phyloP scores from a whole-genome alignment of 192 early-diverging fungal species.

The Pilobolus umbonatus region DNA sequence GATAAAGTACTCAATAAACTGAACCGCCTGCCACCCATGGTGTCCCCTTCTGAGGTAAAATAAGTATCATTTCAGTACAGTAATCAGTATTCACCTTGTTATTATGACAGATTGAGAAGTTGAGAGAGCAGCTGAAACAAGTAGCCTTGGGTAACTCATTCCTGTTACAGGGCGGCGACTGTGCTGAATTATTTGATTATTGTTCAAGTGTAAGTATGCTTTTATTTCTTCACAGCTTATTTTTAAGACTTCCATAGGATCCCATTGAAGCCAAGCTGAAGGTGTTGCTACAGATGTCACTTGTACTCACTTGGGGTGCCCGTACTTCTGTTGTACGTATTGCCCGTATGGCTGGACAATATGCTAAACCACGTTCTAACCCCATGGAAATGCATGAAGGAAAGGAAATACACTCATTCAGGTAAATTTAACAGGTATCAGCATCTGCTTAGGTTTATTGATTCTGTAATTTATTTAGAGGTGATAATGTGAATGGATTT shows the following conservation, averaged over 20 bases:
- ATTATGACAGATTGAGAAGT: slow-evolving; percentile 61
- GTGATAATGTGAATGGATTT: slow-evolving; percentile 98
- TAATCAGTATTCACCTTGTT: too few species aligned
- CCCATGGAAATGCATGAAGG: slow-evolving; percentile 86
- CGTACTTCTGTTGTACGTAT: slow-evolving; percentile 92
- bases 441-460: neutral
- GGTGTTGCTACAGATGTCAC: slow-evolving; percentile 94
- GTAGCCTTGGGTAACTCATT: slow-evolving; percentile 90
- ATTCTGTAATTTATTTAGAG: slow-evolving; percentile 40
- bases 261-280: slow-evolving; percentile 95
- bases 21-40: slow-evolving; percentile 80
- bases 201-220: slow-evolving; percentile 67
- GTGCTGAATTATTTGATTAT: slow-evolving; percentile 98
- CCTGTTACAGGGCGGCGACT: slow-evolving; percentile 96
- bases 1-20: slow-evolving; percentile 71
- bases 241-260: slow-evolving; percentile 39
- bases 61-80: neutral
- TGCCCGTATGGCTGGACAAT: slow-evolving; percentile 98
- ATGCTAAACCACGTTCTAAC: slow-evolving; percentile 95
- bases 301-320: slow-evolving; percentile 92
- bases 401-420: slow-evolving; percentile 77
- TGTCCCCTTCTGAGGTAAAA: slow-evolving; percentile 76
- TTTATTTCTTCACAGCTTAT: neutral
- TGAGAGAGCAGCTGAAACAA: slow-evolving; percentile 80
- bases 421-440: slow-evolving; percentile 8